Conservation (phyloP, 176 grass and related monocot genomes). For the Hordeum marinum region DNA sequence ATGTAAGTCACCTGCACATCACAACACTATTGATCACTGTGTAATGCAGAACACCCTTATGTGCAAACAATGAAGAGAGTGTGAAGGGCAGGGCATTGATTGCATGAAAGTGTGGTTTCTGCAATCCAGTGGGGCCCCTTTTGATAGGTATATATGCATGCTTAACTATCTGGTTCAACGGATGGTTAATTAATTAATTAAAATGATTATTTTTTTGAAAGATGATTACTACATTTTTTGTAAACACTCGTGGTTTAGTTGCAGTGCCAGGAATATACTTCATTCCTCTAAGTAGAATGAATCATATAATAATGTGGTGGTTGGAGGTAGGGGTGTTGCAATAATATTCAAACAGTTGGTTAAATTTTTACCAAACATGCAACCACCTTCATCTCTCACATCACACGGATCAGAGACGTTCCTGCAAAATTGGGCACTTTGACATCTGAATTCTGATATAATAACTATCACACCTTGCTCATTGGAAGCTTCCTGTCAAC, state of each 20-base stretch:
- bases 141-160: background rate
- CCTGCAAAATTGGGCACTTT: background rate
- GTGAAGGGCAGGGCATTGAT: background rate
- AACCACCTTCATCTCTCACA: background rate
- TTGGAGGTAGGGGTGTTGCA: too few relatives aligned
- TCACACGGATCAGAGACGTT: background rate
- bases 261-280: background rate
- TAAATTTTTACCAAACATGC: slow-evolving; percentile 25
- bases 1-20: too few relatives aligned
- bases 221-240: background rate
- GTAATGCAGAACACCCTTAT: slow-evolving; percentile 5
- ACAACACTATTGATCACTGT: background rate
- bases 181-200: too few relatives aligned
- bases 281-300: background rate
- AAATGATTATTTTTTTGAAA: too few relatives aligned
- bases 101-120: background rate
- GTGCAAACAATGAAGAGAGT: background rate
- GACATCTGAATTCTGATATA: background rate
- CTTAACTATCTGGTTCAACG: too few relatives aligned
- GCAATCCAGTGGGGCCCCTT: background rate
- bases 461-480: background rate
- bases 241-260: background rate
- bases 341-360: background rate
- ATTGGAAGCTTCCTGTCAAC: slow-evolving; percentile 29
- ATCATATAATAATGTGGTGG: background rate